Conservation (phyloP, 2,329 filamentous ascomycete genomes). For the Gaeumannomyces sp. region DNA sequence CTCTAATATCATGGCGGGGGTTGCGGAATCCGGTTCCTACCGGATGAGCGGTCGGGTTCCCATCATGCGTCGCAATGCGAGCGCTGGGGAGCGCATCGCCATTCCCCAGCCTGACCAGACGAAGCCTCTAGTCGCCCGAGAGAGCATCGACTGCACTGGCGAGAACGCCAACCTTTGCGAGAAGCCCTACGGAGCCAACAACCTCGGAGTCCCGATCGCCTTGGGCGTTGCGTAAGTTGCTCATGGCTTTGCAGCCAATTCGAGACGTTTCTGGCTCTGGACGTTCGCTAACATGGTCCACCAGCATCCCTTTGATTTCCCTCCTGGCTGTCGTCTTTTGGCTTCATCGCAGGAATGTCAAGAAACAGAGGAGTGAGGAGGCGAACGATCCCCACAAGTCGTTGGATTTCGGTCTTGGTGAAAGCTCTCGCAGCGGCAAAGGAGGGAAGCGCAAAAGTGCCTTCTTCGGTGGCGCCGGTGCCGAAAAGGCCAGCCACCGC, state of each 20-base stretch:
- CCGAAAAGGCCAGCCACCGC: constrained; percentile 45
- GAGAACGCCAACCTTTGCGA: constrained; percentile 45
- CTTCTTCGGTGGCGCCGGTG: constrained; percentile 41
- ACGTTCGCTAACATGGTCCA: constrained; percentile 15
- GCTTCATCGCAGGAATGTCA: constrained; percentile 72
- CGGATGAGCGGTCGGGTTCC: constrained; percentile 22
- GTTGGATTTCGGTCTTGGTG: constrained; percentile 75
- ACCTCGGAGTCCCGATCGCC: constrained; percentile 60
- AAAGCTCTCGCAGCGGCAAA: constrained; percentile 9
- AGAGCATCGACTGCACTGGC: constrained; percentile 15
- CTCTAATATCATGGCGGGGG: constrained; percentile 15
- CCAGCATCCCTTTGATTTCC: constrained; percentile 68
- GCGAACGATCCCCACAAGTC: constrained; percentile 80
- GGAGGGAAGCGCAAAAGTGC: constrained; percentile 38
- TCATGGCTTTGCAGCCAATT: too few species aligned
- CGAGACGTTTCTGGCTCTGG: background rate
- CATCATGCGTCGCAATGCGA: constrained; percentile 13
- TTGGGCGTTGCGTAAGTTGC: constrained; percentile 63
- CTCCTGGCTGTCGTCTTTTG: constrained; percentile 63
- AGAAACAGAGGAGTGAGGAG: constrained; percentile 70
- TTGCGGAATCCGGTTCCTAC: constrained; percentile 17
- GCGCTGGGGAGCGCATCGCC: background rate
- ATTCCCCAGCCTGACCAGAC: background rate
- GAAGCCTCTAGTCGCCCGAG: background rate
- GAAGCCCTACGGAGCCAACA: constrained; percentile 48